Evolutionary conservation across 495 filamentous ascomycete genomes (phyloP), one percentile per base, ranked within the genome.

Genomic region (Trichoderma erinaceum): DNA sequence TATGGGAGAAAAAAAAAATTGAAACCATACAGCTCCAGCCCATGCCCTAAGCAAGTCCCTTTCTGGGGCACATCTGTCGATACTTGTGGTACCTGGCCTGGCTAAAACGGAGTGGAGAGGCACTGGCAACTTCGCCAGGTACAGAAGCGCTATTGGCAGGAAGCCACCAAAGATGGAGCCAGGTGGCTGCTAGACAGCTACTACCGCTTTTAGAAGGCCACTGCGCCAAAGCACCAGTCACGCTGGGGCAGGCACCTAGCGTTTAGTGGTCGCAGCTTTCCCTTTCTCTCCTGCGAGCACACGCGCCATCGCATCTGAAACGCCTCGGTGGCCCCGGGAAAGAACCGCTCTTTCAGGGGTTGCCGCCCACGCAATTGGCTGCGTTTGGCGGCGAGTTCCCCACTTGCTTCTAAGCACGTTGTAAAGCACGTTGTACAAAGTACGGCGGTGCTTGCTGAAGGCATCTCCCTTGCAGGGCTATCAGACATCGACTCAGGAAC

Each of bases 321-420:
- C 56, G 27, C 56, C 25, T 61, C 56, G 56, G 56, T 61, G 56
- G 56, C 56, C 27, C 56, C 56, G 56, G 25, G 56, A 61, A 61
- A 32, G 56, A 61, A 61, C 56, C 56, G 56, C 56, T 61, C 56
- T 61, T 61, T 61, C 56, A 61, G 56, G 56, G 56, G 56, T 61
- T 61, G 12, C 56, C 27, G 21, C 23, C 56, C 25, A 29, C 29
- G 25, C 16, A 1, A 61, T 32, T 61, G 56, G 56, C 16, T 32
- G 16, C 29, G 4, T 29, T 29, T 32, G 25, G 56, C 56, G 25
- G 56, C 56, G 4, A 10, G 10, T 32, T 12, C 56, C 27, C 56
- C 56, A 18, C 56, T 4, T 61, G 15, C 48, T 23, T 7, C 15
- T 48, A n/a, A n/a, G 4, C 43, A 46, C 12, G 43, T 18, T 12